Percentiles rank a stretch among this genome's conserved stretches.
Evolutionary conservation across 2,329 filamentous ascomycete species (phyloP).

Genomic region (Colletotrichum sp.): DNA sequence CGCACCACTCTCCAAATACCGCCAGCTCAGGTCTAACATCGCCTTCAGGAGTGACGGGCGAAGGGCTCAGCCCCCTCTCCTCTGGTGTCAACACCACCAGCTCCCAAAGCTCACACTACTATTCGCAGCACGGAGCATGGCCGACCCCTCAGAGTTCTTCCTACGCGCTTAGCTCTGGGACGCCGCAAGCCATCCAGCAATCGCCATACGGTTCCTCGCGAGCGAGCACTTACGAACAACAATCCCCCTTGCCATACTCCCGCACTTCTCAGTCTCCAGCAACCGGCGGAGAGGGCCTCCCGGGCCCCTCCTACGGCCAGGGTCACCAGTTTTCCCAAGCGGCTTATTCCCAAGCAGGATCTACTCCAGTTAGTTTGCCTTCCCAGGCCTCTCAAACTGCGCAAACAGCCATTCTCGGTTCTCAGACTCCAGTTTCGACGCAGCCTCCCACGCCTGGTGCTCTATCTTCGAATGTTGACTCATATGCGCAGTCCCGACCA

Average conservation of each 20-base stretch:
- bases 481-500: constrained; percentile 52
- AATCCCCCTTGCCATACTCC: constrained; percentile 51
- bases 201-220: constrained; percentile 7
- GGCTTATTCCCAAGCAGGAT: constrained; percentile 52
- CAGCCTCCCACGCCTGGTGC: constrained; percentile 56
- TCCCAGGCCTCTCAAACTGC: constrained; percentile 31
- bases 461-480: constrained; percentile 62
- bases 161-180: constrained; percentile 61
- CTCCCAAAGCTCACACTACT: constrained; percentile 55
- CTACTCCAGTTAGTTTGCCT: constrained; percentile 36
- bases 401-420: constrained; percentile 48
- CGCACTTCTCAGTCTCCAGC: constrained; percentile 50
- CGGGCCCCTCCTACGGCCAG: constrained; percentile 71
- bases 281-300: constrained; percentile 64
- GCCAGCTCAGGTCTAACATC: constrained; percentile 59
- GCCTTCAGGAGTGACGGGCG: constrained; percentile 54
- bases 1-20: constrained; percentile 38
- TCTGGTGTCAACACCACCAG: constrained; percentile 66
- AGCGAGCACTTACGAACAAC: constrained; percentile 45
- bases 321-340: constrained; percentile 69
- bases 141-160: constrained; percentile 55
- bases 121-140: constrained; percentile 58
- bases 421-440: constrained; percentile 44
- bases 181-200: constrained; percentile 37
- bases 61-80: constrained; percentile 66